Conservation (phyloP, 108 stramenopile genomes). For the Cyclostephanos invisitatus region DNA sequence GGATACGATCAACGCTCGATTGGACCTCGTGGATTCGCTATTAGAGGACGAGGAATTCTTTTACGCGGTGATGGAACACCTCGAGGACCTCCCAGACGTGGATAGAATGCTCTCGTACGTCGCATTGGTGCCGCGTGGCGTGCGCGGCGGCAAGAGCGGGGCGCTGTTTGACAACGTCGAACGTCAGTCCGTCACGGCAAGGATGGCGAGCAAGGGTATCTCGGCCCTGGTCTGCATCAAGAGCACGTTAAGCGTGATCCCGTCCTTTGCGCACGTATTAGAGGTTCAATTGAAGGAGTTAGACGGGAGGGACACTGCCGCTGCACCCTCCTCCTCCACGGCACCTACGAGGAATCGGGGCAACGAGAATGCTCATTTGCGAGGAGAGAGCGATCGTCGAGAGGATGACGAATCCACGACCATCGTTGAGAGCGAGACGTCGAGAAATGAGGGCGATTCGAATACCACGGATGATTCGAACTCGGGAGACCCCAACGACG, state of each 20-base stretch:
- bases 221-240: constrained; percentile 87
- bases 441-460: constrained; percentile 24
- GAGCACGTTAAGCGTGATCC: constrained; percentile 67
- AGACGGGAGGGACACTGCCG: constrained; percentile 29
- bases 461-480: constrained; percentile 18
- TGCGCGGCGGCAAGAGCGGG: constrained; percentile 14
- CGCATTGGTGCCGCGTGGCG: constrained; percentile 57
- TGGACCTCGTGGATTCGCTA: constrained; percentile 85
- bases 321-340: neutral
- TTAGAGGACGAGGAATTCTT: constrained; percentile 84
- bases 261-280: constrained; percentile 65
- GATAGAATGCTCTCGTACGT: constrained; percentile 85
- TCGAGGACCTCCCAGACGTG: constrained; percentile 76
- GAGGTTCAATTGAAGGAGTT: constrained; percentile 63
- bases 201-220: constrained; percentile 83
- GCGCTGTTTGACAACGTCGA: constrained; percentile 46
- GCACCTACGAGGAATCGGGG: constrained; percentile 5
- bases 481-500: constrained; percentile 39
- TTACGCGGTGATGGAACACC: constrained; percentile 79
- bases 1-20: constrained; percentile 81
- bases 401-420: constrained; percentile 45
- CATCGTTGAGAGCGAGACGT: constrained; percentile 37
- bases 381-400: constrained; percentile 12
- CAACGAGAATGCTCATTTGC: constrained; percentile 2
- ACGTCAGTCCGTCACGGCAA: constrained; percentile 46